Conservation (phyloP, 140 eudicot genomes). For the Anethum foeniculum region DNA sequence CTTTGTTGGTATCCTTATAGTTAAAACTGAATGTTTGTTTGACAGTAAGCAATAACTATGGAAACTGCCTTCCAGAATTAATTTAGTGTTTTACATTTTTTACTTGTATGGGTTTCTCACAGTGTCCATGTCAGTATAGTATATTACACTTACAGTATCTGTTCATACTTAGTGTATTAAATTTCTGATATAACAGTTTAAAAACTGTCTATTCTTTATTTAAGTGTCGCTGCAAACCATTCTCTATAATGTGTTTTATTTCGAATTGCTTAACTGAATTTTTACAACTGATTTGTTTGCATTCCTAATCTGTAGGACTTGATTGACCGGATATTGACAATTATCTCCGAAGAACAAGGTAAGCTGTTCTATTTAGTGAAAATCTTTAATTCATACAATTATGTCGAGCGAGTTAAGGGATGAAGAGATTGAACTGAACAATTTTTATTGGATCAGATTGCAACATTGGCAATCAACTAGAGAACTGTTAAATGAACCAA, state of each 20-base stretch:
- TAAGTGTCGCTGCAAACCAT: neutral
- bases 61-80: neutral
- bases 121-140: neutral
- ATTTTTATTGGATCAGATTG: neutral
- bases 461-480: neutral
- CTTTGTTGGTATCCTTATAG: neutral
- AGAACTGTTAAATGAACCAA: neutral
- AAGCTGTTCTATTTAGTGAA: conserved; percentile 19
- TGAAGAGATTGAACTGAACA: neutral
- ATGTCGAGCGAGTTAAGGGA: neutral
- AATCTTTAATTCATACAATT: neutral
- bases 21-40: neutral
- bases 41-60: neutral
- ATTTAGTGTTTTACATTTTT: neutral
- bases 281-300: conserved; percentile 11
- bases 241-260: neutral
- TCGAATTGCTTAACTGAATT: neutral
- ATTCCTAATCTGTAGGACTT: conserved; percentile 62
- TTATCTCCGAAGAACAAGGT: conserved; percentile 86
- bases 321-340: conserved; percentile 69
- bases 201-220: neutral
- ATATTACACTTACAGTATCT: neutral
- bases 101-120: neutral
- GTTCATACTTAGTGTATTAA: neutral
- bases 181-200: neutral